A percentile compares a stretch with the other conserved stretches of the same genome.
Evolutionary conservation across 768 basidiomycete species (phyloP).

Genomic region (Melanogaster broomeanus): DNA sequence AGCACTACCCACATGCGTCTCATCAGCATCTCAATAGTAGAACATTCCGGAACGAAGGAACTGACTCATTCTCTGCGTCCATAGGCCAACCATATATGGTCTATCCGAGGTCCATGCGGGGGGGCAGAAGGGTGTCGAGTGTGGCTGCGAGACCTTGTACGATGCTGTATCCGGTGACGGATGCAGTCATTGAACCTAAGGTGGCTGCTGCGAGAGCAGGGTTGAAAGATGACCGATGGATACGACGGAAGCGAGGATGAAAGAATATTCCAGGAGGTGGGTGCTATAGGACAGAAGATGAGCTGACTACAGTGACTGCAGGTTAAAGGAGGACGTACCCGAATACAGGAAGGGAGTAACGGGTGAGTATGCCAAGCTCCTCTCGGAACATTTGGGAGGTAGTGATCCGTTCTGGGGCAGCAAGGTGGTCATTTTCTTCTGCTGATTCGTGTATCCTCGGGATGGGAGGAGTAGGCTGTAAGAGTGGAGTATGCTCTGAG

Average conservation of each 20-base stretch:
- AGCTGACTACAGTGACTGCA: conserved; percentile 1
- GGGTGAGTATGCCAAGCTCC: conserved; percentile 57
- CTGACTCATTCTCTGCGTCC: conserved; percentile 87
- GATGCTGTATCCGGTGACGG: conserved; percentile 59
- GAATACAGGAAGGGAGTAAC: conserved; percentile 72
- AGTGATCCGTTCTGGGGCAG: conserved; percentile 17
- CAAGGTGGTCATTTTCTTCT: conserved; percentile 22
- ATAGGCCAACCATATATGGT: conserved; percentile 84
- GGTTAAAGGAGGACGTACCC: conserved; percentile 46
- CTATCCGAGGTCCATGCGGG: conserved; percentile 91
- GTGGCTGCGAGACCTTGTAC: conserved; percentile 81
- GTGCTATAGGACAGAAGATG: conserved; percentile 46
- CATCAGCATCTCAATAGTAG: conserved; percentile 4
- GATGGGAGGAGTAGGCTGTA: conserved; percentile 46
- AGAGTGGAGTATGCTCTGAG: conserved; percentile 59
- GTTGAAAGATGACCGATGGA: conserved; percentile 92
- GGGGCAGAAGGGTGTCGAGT: conserved; percentile 91
- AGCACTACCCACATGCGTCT: conserved; percentile 44
- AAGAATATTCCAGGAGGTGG: conserved; percentile 81
- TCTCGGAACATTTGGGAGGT: conserved; percentile 48
- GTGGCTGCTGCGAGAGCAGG: conserved; percentile 82
- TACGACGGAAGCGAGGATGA: conserved; percentile 81
- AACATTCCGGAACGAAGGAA: conserved; percentile 8
- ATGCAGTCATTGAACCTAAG: conserved; percentile 72
- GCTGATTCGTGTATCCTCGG: conserved; percentile 57